These are phyloP conservation scores for Plectosphaerella cucumerina DNA, from an alignment of 2,329 filamentous ascomycete genomes.

Conservation along the genomic window DNA sequence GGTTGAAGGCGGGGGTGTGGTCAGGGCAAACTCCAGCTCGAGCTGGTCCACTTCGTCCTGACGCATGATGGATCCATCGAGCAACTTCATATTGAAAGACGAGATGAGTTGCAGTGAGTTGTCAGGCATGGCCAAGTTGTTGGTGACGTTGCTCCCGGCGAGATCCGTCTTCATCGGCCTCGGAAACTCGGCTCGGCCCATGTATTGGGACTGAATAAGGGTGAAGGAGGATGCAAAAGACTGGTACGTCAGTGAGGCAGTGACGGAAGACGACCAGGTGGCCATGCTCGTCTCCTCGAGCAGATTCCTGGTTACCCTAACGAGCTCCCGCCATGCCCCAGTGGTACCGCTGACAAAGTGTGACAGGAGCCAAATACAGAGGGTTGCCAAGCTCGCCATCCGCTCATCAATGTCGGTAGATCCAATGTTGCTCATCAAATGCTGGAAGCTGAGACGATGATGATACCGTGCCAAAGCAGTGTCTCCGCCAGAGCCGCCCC, in stretches of 20 bases:
- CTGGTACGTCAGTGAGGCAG: slow-evolving; percentile 1
- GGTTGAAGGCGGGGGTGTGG: not conserved
- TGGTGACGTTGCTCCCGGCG: not conserved
- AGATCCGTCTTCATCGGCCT: not conserved
- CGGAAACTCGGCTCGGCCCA: not conserved
- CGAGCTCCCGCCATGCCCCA: slow-evolving; percentile 5
- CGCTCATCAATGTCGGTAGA: not conserved
- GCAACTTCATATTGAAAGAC: not conserved
- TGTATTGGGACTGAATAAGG: not conserved
- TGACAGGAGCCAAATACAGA: slow-evolving; percentile 3
- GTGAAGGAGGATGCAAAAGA: not conserved
- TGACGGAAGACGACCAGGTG: not conserved
- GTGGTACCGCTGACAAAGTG: slow-evolving; percentile 6
- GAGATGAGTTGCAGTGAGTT: not conserved
- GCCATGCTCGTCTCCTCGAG: not conserved
- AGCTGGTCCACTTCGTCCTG: not conserved
- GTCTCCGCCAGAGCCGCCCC: not conserved
- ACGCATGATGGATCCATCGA: not conserved
- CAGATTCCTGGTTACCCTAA: slow-evolving; percentile 2
- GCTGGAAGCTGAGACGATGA: slow-evolving; percentile 2
- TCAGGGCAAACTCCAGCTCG: slow-evolving; percentile 1
- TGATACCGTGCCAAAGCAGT: not conserved
- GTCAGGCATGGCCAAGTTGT: not conserved
- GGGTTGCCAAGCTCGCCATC: slow-evolving; percentile 3
- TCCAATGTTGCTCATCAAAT: slow-evolving; percentile 3